Conservation (phyloP, 2,329 filamentous ascomycete species). For the Clonostachys rosea region DNA sequence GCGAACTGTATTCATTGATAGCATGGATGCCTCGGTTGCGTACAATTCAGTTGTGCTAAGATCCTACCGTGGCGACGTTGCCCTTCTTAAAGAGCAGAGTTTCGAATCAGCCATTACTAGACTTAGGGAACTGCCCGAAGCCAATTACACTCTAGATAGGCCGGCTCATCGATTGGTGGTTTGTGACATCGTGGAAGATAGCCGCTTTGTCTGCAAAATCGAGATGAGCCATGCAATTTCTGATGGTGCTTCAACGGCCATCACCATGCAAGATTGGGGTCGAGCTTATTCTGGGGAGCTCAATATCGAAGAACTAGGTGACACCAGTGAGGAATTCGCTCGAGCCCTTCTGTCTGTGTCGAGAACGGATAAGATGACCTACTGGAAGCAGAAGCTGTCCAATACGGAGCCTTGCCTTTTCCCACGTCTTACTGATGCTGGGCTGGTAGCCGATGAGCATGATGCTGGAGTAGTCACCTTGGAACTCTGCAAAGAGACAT, state of each 20-base stretch:
- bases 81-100: not conserved
- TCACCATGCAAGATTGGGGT: not conserved
- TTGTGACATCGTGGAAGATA: no score
- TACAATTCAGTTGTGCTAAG: no score
- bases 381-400: conserved; percentile 10
- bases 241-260: not conserved
- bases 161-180: not conserved
- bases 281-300: not conserved
- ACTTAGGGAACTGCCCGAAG: conserved; percentile 9
- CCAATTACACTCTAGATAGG: not conserved
- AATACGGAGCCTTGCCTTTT: conserved; percentile 9
- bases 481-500: not conserved
- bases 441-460: no score
- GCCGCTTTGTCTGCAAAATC: not conserved
- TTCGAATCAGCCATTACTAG: not conserved
- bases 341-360: conserved; percentile 5
- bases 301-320: not conserved
- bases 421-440: conserved; percentile 3
- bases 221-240: conserved; percentile 3
- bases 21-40: conserved; percentile 1
- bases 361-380: conserved; percentile 6
- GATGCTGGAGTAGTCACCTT: not conserved
- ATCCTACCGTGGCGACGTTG: not conserved
- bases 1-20: conserved; percentile 11
- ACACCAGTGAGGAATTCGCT: conserved; percentile 9